phyloP scores from a whole-genome alignment of 176 grass and related monocot species.

The Miscanthus lutarioriparius region DNA sequence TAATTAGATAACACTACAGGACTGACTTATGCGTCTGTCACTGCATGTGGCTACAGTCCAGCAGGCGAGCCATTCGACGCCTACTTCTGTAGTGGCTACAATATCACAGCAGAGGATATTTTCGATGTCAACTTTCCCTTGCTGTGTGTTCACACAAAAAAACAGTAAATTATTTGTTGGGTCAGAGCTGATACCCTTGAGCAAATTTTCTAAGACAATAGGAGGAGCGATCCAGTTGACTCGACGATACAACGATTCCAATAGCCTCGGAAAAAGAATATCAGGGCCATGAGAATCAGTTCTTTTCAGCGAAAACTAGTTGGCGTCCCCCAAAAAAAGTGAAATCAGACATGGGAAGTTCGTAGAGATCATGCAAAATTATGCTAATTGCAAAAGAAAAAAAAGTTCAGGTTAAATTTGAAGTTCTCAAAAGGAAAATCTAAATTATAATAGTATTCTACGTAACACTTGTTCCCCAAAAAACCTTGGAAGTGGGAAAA shows the following conservation, averaged over 20 bases:
- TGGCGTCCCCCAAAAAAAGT: not conserved
- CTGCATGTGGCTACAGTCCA: no score
- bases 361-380: not conserved
- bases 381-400: not conserved
- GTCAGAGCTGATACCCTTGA: conserved; percentile 7
- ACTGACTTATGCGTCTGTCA: no score
- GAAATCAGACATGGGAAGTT: not conserved
- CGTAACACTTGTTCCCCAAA: not conserved
- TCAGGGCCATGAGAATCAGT: conserved; percentile 8
- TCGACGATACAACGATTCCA: conserved; percentile 20
- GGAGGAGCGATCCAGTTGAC: conserved; percentile 39
- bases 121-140: no score
- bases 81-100: no score
- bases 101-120: no score
- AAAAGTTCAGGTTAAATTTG: not conserved
- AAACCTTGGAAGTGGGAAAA: not conserved
- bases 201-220: conserved; percentile 25
- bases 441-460: not conserved
- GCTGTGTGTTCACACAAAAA: no score
- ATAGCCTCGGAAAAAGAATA: conserved; percentile 27
- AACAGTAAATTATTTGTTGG: no score
- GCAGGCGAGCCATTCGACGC: no score
- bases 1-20: no score
- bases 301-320: not conserved
- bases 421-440: not conserved